Percentiles rank a stretch among this genome's conserved stretches.
These are phyloP conservation scores for Aspergillus floridensis DNA, from an alignment of 2,329 filamentous ascomycete species.

Conservation along the genomic window DNA sequence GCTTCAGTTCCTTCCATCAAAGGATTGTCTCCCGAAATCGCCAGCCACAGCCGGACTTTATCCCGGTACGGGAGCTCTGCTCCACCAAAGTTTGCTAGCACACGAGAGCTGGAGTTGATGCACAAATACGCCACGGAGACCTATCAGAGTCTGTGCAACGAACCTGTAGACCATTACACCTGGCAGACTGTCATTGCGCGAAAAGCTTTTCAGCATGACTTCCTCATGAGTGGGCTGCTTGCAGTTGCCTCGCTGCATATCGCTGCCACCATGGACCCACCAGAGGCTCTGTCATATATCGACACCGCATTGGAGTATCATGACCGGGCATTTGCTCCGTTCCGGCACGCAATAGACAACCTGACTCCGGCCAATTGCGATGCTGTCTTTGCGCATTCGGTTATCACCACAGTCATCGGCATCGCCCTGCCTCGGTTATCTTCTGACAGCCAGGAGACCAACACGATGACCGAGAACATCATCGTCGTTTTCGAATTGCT, in stretches of 20 bases:
- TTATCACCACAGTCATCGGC: conserved; percentile 36
- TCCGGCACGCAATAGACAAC: conserved; percentile 34
- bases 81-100: conserved; percentile 18
- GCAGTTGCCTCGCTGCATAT: conserved; percentile 42
- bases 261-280: conserved; percentile 30
- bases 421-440: conserved; percentile 37
- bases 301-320: conserved; percentile 39
- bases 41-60: background rate
- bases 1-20: background rate
- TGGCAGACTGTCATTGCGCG: conserved; percentile 45
- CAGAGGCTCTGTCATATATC: conserved; percentile 34
- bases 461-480: conserved; percentile 37
- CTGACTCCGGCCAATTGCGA: conserved; percentile 38
- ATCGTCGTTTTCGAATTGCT: conserved; percentile 36
- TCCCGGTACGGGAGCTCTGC: background rate
- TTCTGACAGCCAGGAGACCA: conserved; percentile 26
- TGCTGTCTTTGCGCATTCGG: conserved; percentile 37
- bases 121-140: conserved; percentile 52
- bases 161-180: conserved; percentile 30
- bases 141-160: conserved; percentile 42
- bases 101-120: conserved; percentile 51
- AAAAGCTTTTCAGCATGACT: conserved; percentile 40
- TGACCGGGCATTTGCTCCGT: conserved; percentile 34
- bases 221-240: conserved; percentile 43
- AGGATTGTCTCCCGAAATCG: background rate